Evolutionary conservation across 768 basidiomycete species (phyloP), one percentile per base, ranked within the genome.

Genomic region (Pleurotus cornucopiae): DNA sequence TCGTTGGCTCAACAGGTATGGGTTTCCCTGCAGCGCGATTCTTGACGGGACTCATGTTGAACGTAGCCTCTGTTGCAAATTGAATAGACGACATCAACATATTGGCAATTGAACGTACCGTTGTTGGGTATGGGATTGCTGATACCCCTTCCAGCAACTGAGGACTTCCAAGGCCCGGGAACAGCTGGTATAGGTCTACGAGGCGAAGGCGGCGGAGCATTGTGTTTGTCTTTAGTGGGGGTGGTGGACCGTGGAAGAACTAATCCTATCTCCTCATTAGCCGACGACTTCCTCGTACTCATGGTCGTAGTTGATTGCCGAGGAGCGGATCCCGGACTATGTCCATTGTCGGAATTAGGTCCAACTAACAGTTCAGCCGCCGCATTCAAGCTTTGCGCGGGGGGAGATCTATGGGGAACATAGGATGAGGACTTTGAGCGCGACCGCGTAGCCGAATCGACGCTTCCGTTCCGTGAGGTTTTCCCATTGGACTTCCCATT

Each of bases 1-100:
- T 60, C 30, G 68, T 70, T 47, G 75, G 65, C 49, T 80, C 71
- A 6, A 89, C 76, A 21, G 75, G 76, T 51, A 90, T 89, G 16
- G 90, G 89, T 61, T 79, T 76, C 18, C 82, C 82, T 5, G 73
- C 72, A 5, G 75, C 74, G 44, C 85, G 77, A 63, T 84, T 80
- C 71, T 86, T 86, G 20, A 91, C 80, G 37, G 91, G 90, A 61
- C 83, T 88, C 81, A 93, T 82, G 56, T 85, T 77, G 63, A 82
- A 64, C 1, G 86, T 88, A 13, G 88, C 88, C 66, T 83, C 91
- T 83, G 54, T 39, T 41, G 38, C 38, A 56, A 47, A 55, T 55
- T 55, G 51, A 61, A 53, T 56, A 6, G 54, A 26, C 45, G 9
- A 55, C 26, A 52, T 37, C 46, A 30, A 51, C 39, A 57, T 49